phyloP scores from a whole-genome alignment of 306 rosid species.

The Inga leiocalycina region DNA sequence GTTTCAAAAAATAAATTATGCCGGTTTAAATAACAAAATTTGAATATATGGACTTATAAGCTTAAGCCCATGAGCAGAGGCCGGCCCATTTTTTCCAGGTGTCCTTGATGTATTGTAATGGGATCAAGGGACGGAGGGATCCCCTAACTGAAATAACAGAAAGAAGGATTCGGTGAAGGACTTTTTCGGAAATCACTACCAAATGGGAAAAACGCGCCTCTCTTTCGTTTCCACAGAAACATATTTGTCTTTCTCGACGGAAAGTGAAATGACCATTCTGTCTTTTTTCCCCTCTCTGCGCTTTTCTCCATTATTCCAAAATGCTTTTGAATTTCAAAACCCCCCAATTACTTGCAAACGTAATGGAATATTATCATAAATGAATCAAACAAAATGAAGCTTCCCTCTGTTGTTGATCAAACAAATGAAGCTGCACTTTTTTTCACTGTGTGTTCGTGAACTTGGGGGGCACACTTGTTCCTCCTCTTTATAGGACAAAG shows the following conservation, averaged over 20 bases:
- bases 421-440: not conserved
- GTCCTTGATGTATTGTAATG: not conserved
- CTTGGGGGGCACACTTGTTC: not conserved
- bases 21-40: not conserved
- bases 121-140: not conserved
- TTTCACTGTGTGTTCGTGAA: not conserved
- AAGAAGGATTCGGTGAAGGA: conserved; percentile 5
- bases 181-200: not conserved
- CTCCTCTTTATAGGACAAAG: not conserved
- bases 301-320: not conserved
- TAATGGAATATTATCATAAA: not conserved
- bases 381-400: not conserved
- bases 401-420: not conserved
- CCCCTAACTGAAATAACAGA: not conserved
- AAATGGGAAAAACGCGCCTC: not conserved
- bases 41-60: too few species aligned
- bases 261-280: conserved; percentile 11
- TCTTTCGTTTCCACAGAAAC: not conserved
- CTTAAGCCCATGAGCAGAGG: not conserved
- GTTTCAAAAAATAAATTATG: too few species aligned
- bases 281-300: not conserved
- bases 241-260: not conserved
- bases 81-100: not conserved
- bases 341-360: not conserved
- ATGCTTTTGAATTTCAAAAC: conserved; percentile 3